A percentile compares a stretch with the other conserved stretches of the same genome.
Evolutionary conservation across 306 rosid genomes (phyloP).

Genomic region (Vigna hirtella): DNA sequence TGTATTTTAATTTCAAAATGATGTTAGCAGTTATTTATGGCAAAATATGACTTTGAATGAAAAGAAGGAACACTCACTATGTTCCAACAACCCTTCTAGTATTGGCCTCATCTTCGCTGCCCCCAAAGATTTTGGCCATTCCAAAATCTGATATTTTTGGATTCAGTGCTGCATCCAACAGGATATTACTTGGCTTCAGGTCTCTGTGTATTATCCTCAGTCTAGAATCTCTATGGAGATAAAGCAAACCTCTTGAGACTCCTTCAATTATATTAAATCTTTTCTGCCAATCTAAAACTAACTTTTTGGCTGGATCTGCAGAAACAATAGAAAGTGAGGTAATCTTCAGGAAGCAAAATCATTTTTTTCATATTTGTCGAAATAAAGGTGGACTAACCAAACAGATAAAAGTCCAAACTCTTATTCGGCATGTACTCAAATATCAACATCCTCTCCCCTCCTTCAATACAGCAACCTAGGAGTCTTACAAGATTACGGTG

Average conservation of each 20-base stretch:
- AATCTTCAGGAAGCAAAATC: background rate
- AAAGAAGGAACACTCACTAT: background rate
- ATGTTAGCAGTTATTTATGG: background rate
- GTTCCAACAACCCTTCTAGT: background rate
- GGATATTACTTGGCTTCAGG: conserved; percentile 40
- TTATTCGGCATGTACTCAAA: conserved; percentile 52
- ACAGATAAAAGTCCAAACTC: conserved; percentile 36
- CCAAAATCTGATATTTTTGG: conserved; percentile 5
- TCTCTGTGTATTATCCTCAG: conserved; percentile 44
- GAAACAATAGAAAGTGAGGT: background rate
- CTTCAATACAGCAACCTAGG: conserved; percentile 40
- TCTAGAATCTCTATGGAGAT: conserved; percentile 37
- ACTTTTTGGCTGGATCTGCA: background rate
- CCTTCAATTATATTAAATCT: background rate
- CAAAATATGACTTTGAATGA: background rate
- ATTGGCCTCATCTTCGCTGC: background rate
- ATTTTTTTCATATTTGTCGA: background rate
- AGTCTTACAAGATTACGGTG: conserved; percentile 12
- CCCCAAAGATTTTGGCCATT: background rate
- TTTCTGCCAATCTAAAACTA: background rate
- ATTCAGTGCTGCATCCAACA: conserved; percentile 24
- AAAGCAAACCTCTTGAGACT: background rate
- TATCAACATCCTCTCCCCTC: conserved; percentile 46
- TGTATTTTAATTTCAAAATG: background rate
- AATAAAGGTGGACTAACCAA: background rate